Base-by-base conservation (phyloP, 78 protist species). In the Cyanophora paradoxa region DNA sequence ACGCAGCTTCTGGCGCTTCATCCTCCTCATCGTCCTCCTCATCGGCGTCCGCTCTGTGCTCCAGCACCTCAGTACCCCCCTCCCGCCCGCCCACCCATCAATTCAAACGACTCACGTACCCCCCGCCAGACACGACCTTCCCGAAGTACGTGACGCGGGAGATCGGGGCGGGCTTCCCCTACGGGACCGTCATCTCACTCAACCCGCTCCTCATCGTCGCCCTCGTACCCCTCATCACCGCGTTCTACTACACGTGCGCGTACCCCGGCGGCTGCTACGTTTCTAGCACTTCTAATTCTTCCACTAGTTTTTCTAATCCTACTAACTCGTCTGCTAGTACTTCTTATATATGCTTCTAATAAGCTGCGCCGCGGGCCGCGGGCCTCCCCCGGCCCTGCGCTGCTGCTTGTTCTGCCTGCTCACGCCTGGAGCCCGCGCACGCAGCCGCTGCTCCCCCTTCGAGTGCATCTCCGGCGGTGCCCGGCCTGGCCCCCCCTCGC, bases 151-250 rank as follows among this genome's bases (percentile, higher is more conserved):
- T 57, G 63, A 57, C 36, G 63, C 30, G 63, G 19, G 63, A 57
- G 36, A 26, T 57, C 63, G 63, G 63, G n/a, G 63, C 20, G 1
- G 13, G 26, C 20, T n/a, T 57, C n/a, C 40, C 63, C 20, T 26
- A 57, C 20, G 63, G 63, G 36, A 57, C 40, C 63, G 26, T 57
- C 63, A 26, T 26, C 63, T n/a, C 63, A 11, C 10, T 57, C 40
- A 57, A 57, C 36, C 63, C 63, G 31, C 7, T 57, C 30, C 20
- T 30, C 36, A 57, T 57, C 63, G 26, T 57, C 63, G 20, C 26
- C 63, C 63, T 57, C 36, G 63, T 57, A 1, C 63, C 63, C 40
- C 20, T 57, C 63, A 30, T 57, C 36, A 13, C 63, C 30, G 63
- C 63, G 20, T 22, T 57, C 63, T 30, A n/a, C 4, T 13, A n/a